Evolutionary conservation across 2,329 filamentous ascomycete genomes (phyloP), one percentile per base, ranked within the genome.

Genomic region (Colletotrichum viniferum): DNA sequence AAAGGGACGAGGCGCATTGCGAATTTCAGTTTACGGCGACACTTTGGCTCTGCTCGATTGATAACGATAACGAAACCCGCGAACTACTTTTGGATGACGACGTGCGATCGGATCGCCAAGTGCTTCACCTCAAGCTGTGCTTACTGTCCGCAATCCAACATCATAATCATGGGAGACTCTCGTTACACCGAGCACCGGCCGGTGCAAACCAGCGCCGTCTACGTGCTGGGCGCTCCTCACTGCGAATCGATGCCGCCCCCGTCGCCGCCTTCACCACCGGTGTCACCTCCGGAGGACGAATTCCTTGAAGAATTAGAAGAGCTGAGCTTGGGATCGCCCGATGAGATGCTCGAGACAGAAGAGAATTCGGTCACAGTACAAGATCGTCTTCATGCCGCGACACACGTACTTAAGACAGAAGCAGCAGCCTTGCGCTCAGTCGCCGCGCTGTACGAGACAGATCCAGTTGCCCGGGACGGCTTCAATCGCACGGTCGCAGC

Each of bases 361-460:
- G 79, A 80, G 38, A 66, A 24, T 16, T 73, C 30, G 24, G 60
- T 48, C 16, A 76, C 73, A 26, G 24, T 69, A 73, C 79, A 83
- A 8, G 81, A 85, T 13, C 86, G 87, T 21, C 86, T 96, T 6
- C 86, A 87, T 30, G 90, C 90, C 71, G 96, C 94, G 10, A 88
- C 97, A 26, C 94, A 98, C 83, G 95, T 98, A n/a, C 91, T 98
- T 30, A 90, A 92, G 71, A 97, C 94, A 9, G 96, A 98, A 83
- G 94, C 96, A 5, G 90, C 91, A 2, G 95, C 96, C 2, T 88
- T 98, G 28, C 90, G 92, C 32, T 89, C 92, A 79, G 89, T 98
- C n/a, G 92, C 95, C 14, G 86, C 89, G 8, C 86, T 98, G 6
- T 98, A 98, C 83, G 91, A 93, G 77, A 93, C 90, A 4, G 91